These are phyloP conservation scores for Globisporangium nunn DNA, from an alignment of 352 stramenopile species.

Conservation along the genomic window DNA sequence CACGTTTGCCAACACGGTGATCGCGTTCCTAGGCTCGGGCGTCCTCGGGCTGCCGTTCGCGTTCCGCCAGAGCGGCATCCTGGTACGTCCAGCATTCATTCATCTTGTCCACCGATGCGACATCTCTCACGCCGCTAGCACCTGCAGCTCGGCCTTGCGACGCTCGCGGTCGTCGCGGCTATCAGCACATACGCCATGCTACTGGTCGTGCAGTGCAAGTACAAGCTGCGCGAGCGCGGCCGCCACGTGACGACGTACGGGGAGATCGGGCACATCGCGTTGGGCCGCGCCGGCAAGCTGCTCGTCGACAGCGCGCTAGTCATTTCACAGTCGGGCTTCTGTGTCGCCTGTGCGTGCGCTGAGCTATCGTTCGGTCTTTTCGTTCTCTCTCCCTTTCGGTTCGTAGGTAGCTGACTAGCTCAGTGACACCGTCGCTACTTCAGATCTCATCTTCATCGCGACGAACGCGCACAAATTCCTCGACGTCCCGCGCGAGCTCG, in stretches of 20 bases:
- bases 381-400: not conserved
- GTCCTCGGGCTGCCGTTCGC: slow-evolving; percentile 87
- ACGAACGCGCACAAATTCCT: slow-evolving; percentile 81
- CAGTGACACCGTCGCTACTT: not conserved
- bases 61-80: slow-evolving; percentile 83
- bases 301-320: slow-evolving; percentile 85
- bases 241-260: slow-evolving; percentile 67
- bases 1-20: slow-evolving; percentile 78
- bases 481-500: slow-evolving; percentile 38
- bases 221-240: slow-evolving; percentile 53
- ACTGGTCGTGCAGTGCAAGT: slow-evolving; percentile 75
- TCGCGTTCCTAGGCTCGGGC: slow-evolving; percentile 89
- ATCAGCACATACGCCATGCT: slow-evolving; percentile 72
- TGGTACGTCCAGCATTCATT: slow-evolving; percentile 30
- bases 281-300: slow-evolving; percentile 53
- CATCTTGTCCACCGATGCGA: not conserved
- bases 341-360: slow-evolving; percentile 60
- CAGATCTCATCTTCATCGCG: slow-evolving; percentile 90
- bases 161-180: slow-evolving; percentile 36
- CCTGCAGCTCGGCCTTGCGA: slow-evolving; percentile 45
- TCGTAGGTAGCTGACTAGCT: not conserved
- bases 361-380: not conserved
- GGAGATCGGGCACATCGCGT: slow-evolving; percentile 75
- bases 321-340: slow-evolving; percentile 86
- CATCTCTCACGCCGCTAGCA: not conserved